Evolutionary conservation across 2,329 filamentous ascomycete genomes (phyloP), one percentile per base, ranked within the genome.

Genomic region (Scytalidium sp.): DNA sequence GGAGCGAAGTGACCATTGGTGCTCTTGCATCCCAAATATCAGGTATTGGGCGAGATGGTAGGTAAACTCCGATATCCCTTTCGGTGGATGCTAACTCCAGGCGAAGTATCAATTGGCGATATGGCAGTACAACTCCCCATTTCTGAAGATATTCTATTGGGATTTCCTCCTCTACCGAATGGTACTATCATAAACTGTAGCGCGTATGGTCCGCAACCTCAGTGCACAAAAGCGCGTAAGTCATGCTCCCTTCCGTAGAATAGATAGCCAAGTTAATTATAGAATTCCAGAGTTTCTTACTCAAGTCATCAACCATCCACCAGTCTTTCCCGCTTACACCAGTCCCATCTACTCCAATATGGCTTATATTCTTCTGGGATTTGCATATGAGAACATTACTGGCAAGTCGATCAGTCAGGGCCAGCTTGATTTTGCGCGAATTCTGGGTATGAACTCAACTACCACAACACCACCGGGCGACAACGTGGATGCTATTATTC

Each of bases 371-470:
- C 61, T 72, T 27, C 58, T 72, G 3, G 60, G 61, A 2, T 72
- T 70, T 48, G 70, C 66, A 6, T 61, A 70, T n/a, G 66, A 72
- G 52, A 58, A 57, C 45, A 72, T 74, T 51, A 72, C 68, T 1
- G 66, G 67, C 7, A 61, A 58, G 19, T 46, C 57, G 5, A 64
- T 68, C 17, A 44, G 50, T 2, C 55, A 66, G 9, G 60, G 72
- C 19, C 32, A 63, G 19, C 49, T 59, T n/a, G 59, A 63, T 32
- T 50, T 74, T 1, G 47, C 72, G 40, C 27, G 45, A 1, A 60
- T 61, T 2, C 60, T 72, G 1, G 57, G 60, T 13, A 62, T 73
- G 23, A 61, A 45, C 65, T 61, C 11, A 63, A 63, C 45, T 60
- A 64, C 41, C 43, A 62, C 41, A 51, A 45, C 25, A 11, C 17